Conservation (phyloP, 2,329 filamentous ascomycete species). For the Ophiostoma piceae region DNA sequence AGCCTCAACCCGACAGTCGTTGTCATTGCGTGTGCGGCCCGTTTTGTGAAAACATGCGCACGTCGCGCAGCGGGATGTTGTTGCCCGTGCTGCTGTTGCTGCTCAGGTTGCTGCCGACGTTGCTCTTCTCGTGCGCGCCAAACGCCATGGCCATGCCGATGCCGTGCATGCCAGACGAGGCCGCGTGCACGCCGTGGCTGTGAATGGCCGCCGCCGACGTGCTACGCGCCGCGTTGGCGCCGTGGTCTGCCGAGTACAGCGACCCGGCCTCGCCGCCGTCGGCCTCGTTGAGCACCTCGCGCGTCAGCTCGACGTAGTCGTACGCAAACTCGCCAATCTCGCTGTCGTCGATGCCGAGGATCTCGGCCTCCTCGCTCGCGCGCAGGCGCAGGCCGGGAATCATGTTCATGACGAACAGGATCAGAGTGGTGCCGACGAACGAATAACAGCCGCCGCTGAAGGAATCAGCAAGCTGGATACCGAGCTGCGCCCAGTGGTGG, state of each 20-base stretch:
- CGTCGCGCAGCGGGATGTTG: conserved; percentile 45
- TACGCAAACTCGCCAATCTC: conserved; percentile 96
- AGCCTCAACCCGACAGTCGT: conserved; percentile 26
- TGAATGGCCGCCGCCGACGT: not conserved
- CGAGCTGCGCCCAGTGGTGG: conserved; percentile 75
- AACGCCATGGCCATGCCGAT: conserved; percentile 21
- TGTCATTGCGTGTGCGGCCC: conserved; percentile 27
- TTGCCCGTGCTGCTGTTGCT: conserved; percentile 49
- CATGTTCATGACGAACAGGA: conserved; percentile 74
- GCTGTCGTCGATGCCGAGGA: conserved; percentile 79
- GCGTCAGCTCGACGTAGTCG: conserved; percentile 78
- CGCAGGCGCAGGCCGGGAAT: conserved; percentile 72
- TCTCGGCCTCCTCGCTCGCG: conserved; percentile 69
- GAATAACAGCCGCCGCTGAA: conserved; percentile 70
- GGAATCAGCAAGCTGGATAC: conserved; percentile 78
- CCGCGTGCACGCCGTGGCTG: not conserved
- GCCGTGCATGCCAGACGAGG: conserved; percentile 18
- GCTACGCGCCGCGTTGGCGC: not conserved
- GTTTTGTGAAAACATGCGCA: conserved; percentile 37
- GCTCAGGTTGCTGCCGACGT: conserved; percentile 45
- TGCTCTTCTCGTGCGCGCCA: conserved; percentile 43
- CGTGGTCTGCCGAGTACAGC: conserved; percentile 32
- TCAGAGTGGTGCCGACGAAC: conserved; percentile 70
- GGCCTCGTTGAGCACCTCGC: conserved; percentile 35
- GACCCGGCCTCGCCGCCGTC: conserved; percentile 26